phyloP scores from a whole-genome alignment of 2,329 filamentous ascomycete species.

The Penicillium sp. region DNA sequence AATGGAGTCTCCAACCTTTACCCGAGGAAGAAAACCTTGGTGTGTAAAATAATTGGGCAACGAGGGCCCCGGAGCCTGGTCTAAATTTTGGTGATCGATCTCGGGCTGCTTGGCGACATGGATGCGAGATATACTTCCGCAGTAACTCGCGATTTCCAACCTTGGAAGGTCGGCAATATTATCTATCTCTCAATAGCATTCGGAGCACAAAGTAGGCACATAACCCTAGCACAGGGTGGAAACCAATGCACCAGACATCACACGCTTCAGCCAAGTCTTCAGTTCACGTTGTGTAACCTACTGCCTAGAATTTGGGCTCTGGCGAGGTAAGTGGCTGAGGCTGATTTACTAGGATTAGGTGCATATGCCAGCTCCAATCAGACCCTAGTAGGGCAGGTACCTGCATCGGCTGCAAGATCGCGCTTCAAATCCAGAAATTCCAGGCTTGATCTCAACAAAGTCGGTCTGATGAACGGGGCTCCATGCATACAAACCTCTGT shows the following conservation, averaged over 20 bases:
- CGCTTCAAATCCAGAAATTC: constrained; percentile 3
- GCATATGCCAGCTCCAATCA: constrained; percentile 10
- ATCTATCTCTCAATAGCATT: background rate
- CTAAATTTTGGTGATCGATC: background rate
- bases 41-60: too few species aligned
- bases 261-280: background rate
- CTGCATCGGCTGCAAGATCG: constrained; percentile 18
- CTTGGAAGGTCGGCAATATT: background rate
- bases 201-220: background rate
- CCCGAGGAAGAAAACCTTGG: too few species aligned
- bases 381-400: constrained; percentile 17
- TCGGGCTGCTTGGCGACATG: background rate
- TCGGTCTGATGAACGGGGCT: constrained; percentile 15
- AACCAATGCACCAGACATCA: background rate
- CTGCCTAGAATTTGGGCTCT: constrained; percentile 4
- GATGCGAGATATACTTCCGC: background rate
- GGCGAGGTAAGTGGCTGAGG: constrained; percentile 15
- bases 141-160: background rate
- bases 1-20: too few species aligned
- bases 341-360: constrained; percentile 9
- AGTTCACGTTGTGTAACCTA: constrained; percentile 15
- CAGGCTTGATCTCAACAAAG: constrained; percentile 8
- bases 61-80: too few species aligned
- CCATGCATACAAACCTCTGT: background rate
- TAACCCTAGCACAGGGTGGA: background rate